Evolutionary conservation across 2,329 filamentous ascomycete genomes (phyloP).

Genomic region (Cryphonectria nitschkei): DNA sequence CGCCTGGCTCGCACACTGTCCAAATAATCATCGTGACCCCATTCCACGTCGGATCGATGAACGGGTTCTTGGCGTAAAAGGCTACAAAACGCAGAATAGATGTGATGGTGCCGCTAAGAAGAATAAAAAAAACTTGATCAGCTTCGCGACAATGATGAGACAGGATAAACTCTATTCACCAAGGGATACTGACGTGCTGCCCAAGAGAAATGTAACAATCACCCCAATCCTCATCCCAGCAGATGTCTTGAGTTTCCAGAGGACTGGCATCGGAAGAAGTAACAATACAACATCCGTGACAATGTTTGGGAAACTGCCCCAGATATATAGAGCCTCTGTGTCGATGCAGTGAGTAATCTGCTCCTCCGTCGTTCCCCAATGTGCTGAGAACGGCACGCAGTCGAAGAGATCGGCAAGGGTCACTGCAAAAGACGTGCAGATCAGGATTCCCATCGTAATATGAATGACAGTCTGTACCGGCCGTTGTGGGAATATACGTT

Average conservation of each 20-base stretch:
- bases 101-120: constrained; percentile 35
- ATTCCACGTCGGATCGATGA: constrained; percentile 32
- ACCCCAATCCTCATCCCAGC: constrained; percentile 1
- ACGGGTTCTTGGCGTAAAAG: constrained; percentile 32
- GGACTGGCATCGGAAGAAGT: constrained; percentile 39
- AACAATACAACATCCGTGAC: constrained; percentile 41
- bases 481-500: constrained; percentile 30
- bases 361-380: constrained; percentile 25
- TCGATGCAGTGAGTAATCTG: constrained; percentile 34
- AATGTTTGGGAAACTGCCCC: constrained; percentile 42
- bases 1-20: constrained; percentile 34
- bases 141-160: not conserved
- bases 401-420: not conserved
- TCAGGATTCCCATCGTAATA: constrained; percentile 8
- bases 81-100: constrained; percentile 37
- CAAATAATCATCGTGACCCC: constrained; percentile 32
- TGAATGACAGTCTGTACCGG: constrained; percentile 23
- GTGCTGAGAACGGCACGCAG: constrained; percentile 1
- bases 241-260: constrained; percentile 35
- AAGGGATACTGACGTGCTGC: constrained; percentile 12
- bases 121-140: not conserved
- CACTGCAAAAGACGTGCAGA: not conserved
- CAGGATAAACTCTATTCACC: not conserved
- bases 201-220: constrained; percentile 1
- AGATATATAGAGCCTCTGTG: constrained; percentile 35